A percentile compares a stretch with the other conserved stretches of the same genome.
Evolutionary conservation across 2,329 filamentous ascomycete species (phyloP).

Genomic region (Dryadomyces quercivorus): DNA sequence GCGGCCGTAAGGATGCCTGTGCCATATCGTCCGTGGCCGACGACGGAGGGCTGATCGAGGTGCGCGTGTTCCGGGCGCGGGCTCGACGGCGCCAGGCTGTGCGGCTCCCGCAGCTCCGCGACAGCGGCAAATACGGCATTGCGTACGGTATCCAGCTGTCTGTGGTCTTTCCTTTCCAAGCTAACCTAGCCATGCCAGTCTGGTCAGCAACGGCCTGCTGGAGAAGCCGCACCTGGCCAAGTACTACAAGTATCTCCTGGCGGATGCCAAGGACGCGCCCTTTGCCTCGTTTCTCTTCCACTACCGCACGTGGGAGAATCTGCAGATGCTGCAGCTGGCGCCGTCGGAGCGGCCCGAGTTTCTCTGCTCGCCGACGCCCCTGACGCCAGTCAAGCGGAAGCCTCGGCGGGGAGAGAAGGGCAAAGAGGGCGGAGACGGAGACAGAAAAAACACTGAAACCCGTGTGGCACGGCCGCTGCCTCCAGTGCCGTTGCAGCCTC

Average conservation of each 20-base stretch:
- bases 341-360: constrained; percentile 15
- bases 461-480: neutral
- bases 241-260: constrained; percentile 40
- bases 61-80: constrained; percentile 39
- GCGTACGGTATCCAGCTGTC: constrained; percentile 25
- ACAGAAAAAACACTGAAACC: neutral
- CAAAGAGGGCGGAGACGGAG: neutral
- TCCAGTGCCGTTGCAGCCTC: neutral
- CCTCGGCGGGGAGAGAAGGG: no score
- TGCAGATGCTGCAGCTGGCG: constrained; percentile 35
- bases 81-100: constrained; percentile 30
- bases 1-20: constrained; percentile 5
- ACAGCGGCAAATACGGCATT: constrained; percentile 39
- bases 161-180: neutral
- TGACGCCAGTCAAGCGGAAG: neutral
- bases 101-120: constrained; percentile 29
- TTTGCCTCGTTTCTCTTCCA: constrained; percentile 43
- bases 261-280: constrained; percentile 38
- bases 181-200: constrained; percentile 20
- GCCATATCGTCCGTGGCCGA: constrained; percentile 26
- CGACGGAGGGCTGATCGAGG: constrained; percentile 43
- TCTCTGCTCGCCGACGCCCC: neutral
- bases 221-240: constrained; percentile 35
- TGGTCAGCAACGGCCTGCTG: constrained; percentile 39
- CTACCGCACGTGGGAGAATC: constrained; percentile 39